These are phyloP conservation scores for Tolypocladium album DNA, from an alignment of 2,329 filamentous ascomycete species.

Conservation along the genomic window DNA sequence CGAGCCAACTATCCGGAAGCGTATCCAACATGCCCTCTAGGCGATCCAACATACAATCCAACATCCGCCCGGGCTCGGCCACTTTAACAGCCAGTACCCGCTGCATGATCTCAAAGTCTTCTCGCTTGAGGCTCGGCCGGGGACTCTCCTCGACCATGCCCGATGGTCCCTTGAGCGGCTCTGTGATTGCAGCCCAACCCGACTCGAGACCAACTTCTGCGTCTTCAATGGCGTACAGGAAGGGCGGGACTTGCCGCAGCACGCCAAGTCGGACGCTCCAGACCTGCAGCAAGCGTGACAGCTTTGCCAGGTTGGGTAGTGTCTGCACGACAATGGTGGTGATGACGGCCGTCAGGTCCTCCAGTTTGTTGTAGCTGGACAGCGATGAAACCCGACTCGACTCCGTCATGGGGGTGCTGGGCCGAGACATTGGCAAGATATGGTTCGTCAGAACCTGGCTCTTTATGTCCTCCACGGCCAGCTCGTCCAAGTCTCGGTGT, in stretches of 20 bases:
- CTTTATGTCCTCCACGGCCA: conserved; percentile 83
- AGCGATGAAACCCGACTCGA: conserved; percentile 26
- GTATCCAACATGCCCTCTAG: conserved; percentile 78
- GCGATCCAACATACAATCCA: conserved; percentile 80
- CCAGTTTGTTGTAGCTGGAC: conserved; percentile 58
- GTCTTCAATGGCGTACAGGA: conserved; percentile 56
- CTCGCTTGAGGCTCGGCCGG: conserved; percentile 22
- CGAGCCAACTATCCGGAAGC: conserved; percentile 78
- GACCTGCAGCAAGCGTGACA: conserved; percentile 60
- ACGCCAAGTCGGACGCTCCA: conserved; percentile 74
- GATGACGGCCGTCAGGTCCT: conserved; percentile 81
- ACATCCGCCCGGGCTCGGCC: conserved; percentile 53
- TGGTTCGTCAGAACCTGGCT: conserved; percentile 75
- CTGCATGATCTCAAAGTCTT: conserved; percentile 49
- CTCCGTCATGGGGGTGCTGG: conserved; percentile 22
- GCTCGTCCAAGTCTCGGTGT: conserved; percentile 51
- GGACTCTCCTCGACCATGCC: conserved; percentile 6
- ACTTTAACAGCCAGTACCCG: conserved; percentile 58
- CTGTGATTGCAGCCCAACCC: conserved; percentile 53
- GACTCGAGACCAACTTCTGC: conserved; percentile 53
- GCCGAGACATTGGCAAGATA: conserved; percentile 42
- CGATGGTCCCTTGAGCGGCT: conserved; percentile 11
- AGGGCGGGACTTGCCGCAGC: conserved; percentile 59
- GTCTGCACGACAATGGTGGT: conserved; percentile 88
- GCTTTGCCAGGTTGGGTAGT: conserved; percentile 65